These are phyloP conservation scores for Candida arabinofermentans DNA, from an alignment of 805 yeast species.

Conservation along the genomic window DNA sequence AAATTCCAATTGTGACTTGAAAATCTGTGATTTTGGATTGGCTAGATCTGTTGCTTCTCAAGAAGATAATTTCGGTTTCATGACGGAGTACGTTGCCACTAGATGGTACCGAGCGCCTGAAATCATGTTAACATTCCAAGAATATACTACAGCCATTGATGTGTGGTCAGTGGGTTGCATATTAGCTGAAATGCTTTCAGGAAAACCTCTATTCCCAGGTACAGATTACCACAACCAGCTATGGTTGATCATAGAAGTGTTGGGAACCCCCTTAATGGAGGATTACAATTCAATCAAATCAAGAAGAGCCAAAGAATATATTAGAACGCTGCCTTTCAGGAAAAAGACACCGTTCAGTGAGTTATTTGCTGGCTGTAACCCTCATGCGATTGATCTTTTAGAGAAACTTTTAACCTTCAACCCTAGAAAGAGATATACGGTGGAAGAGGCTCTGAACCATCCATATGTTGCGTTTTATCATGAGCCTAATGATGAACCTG, in stretches of 20 bases:
- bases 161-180: constrained; percentile 98
- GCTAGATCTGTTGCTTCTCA: constrained; percentile 65
- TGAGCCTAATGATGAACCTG: constrained; percentile 92
- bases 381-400: constrained; percentile 64
- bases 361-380: constrained; percentile 50
- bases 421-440: constrained; percentile 79
- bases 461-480: constrained; percentile 87
- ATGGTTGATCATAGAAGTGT: constrained; percentile 73
- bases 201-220: constrained; percentile 90
- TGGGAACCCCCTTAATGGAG: constrained; percentile 85
- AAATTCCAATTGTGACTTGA: constrained; percentile 90
- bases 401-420: constrained; percentile 75
- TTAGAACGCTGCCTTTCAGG: constrained; percentile 70
- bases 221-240: constrained; percentile 90
- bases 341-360: constrained; percentile 54
- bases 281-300: constrained; percentile 74
- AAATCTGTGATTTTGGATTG: constrained; percentile 91
- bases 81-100: constrained; percentile 98
- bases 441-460: constrained; percentile 77
- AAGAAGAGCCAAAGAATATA: constrained; percentile 84
- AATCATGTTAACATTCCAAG: constrained; percentile 91
- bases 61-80: constrained; percentile 68
- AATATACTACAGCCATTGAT: constrained; percentile 92
- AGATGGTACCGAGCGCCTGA: constrained; percentile 98
- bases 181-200: constrained; percentile 82